phyloP scores from a whole-genome alignment of 1,139 yeast species.

The Entelexis sorbosivorans region DNA sequence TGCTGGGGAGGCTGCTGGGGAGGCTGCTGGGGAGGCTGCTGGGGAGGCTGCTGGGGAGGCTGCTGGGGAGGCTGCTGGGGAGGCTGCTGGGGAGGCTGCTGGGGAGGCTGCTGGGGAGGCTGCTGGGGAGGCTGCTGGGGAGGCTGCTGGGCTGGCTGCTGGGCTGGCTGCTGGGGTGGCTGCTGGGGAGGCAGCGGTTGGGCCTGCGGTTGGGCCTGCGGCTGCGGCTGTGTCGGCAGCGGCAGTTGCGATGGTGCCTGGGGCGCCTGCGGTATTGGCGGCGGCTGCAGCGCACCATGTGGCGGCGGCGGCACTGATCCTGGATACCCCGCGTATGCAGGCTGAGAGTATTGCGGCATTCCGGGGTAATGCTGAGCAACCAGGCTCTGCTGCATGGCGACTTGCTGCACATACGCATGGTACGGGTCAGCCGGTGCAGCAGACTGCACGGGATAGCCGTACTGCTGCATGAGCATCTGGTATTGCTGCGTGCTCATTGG shows the following conservation, averaged over 20 bases:
- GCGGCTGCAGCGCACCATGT: not conserved
- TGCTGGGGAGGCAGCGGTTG: no score
- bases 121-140: not conserved
- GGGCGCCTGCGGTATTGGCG: not conserved
- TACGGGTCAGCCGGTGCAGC: slow-evolving; percentile 1
- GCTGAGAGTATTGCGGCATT: not conserved
- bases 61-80: no score
- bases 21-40: slow-evolving; percentile 5
- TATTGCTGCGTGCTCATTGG: slow-evolving; percentile 14
- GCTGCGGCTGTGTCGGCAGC: not conserved
- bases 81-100: no score
- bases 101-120: not conserved
- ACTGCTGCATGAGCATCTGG: slow-evolving; percentile 8
- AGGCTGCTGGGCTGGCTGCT: not conserved
- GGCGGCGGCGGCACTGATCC: not conserved
- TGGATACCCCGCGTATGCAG: not conserved
- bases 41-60: no score
- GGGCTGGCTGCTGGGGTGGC: not conserved
- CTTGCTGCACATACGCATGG: slow-evolving; percentile 5
- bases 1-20: not conserved
- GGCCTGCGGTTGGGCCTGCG: not conserved
- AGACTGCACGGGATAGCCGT: slow-evolving; percentile 1
- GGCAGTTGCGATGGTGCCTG: not conserved
- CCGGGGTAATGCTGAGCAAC: slow-evolving; percentile 4
- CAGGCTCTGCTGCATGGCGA: slow-evolving; percentile 2